phyloP scores from a whole-genome alignment of 805 yeast species.

The Hanseniaspora vineae region DNA sequence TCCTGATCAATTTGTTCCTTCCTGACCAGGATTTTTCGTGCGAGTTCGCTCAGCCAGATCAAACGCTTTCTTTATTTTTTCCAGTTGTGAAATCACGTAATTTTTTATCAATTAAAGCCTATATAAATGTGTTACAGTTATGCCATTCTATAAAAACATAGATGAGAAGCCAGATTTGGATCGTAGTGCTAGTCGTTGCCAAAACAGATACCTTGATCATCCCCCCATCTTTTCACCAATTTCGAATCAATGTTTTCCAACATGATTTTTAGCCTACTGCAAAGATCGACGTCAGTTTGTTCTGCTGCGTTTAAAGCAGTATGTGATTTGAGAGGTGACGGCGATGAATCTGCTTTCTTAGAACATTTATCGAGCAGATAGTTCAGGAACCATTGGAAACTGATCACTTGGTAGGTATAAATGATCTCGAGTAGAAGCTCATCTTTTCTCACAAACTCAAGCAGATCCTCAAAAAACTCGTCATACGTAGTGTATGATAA shows the following conservation, averaged over 20 bases:
- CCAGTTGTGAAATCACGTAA: too few species aligned
- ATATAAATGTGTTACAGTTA: not conserved
- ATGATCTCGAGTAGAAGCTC: conserved; percentile 16
- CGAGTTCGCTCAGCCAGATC: too few species aligned
- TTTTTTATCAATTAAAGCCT: too few species aligned
- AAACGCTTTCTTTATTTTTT: too few species aligned
- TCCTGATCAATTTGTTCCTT: too few species aligned
- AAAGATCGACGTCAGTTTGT: not conserved
- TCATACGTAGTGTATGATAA: conserved; percentile 4
- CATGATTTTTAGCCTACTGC: conserved; percentile 12
- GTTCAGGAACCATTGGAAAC: not conserved
- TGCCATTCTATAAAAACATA: not conserved
- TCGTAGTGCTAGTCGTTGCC: not conserved
- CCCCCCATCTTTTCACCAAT: conserved; percentile 23
- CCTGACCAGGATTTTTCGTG: too few species aligned
- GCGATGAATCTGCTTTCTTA: not conserved
- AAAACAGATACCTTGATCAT: conserved; percentile 19
- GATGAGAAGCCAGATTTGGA: too few species aligned
- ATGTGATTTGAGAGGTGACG: not conserved
- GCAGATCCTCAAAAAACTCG: conserved; percentile 14
- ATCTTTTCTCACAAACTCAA: conserved; percentile 9
- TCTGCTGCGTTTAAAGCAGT: not conserved
- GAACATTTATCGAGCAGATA: not conserved
- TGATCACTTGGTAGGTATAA: conserved; percentile 16
- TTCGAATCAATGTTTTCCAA: conserved; percentile 17